Conservation (phyloP, 2,329 filamentous ascomycete species). For the Cladosporium sp. region DNA sequence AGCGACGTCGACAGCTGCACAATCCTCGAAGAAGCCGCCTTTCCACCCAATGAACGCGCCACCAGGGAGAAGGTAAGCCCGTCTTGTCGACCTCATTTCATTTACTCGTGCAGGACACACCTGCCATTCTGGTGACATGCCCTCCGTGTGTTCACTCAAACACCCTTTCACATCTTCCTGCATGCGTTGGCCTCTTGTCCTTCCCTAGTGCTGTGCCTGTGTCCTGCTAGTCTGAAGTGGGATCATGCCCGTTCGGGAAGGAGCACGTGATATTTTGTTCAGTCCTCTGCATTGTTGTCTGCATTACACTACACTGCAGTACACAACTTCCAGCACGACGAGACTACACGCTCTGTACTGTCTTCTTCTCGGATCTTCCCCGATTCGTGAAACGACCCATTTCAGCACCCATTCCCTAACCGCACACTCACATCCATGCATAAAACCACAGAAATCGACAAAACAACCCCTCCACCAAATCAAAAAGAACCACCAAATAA, state of each 20-base stretch:
- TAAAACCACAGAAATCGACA: too few species aligned
- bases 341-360: too few species aligned
- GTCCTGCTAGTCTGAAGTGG: constrained; percentile 3
- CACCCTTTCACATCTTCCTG: too few species aligned
- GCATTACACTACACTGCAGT: too few species aligned
- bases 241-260: constrained; percentile 4
- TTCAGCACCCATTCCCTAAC: too few species aligned
- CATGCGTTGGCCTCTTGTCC: constrained; percentile 25
- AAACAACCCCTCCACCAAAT: neutral
- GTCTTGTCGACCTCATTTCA: neutral
- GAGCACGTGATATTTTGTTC: constrained; percentile 1
- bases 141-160: constrained; percentile 24
- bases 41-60: constrained; percentile 55
- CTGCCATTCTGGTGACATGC: constrained; percentile 17
- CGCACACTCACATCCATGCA: too few species aligned
- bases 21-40: constrained; percentile 54
- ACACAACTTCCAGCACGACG: too few species aligned
- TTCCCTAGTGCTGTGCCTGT: constrained; percentile 3
- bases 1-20: constrained; percentile 62
- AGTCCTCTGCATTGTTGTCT: too few species aligned
- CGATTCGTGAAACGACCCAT: too few species aligned
- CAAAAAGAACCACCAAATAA: constrained; percentile 4
- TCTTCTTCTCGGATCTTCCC: too few species aligned
- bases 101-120: neutral
- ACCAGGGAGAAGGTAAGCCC: constrained; percentile 56